These are phyloP conservation scores for Reticulascus tulasneorum DNA, from an alignment of 2,329 filamentous ascomycete genomes.

Conservation along the genomic window DNA sequence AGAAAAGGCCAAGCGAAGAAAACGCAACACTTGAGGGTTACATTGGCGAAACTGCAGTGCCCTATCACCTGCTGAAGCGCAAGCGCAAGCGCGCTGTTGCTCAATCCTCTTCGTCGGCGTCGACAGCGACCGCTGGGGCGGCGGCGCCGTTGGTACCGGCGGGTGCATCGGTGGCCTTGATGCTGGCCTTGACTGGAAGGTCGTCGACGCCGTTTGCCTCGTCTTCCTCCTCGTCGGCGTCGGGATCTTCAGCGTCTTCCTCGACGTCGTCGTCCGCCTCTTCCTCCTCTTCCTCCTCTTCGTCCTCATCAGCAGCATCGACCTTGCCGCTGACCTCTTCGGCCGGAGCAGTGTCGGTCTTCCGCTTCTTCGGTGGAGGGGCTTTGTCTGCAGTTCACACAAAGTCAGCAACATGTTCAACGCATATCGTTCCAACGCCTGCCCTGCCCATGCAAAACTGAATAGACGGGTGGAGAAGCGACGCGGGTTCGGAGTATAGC, in stretches of 20 bases:
- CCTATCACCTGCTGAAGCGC: background rate
- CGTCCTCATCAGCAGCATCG: slow-evolving; percentile 26
- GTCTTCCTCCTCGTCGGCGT: slow-evolving; percentile 21
- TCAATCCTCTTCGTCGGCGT: slow-evolving; percentile 15
- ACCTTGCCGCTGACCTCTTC: slow-evolving; percentile 27
- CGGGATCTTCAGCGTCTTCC: slow-evolving; percentile 16
- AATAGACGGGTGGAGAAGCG: background rate
- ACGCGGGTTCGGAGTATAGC: background rate
- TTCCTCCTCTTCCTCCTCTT: slow-evolving; percentile 25
- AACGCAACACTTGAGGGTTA: background rate
- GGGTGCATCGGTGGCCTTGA: slow-evolving; percentile 21
- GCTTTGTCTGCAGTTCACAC: slow-evolving; percentile 25
- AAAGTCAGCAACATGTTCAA: background rate
- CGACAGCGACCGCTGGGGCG: slow-evolving; percentile 16
- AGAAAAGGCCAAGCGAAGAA: background rate
- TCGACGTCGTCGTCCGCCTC: slow-evolving; percentile 19
- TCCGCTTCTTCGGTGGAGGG: slow-evolving; percentile 49
- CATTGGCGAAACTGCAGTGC: background rate
- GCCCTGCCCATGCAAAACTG: background rate
- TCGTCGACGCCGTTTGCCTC: slow-evolving; percentile 17
- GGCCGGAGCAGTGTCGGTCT: slow-evolving; percentile 32
- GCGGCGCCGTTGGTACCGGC: slow-evolving; percentile 22
- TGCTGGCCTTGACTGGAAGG: slow-evolving; percentile 20
- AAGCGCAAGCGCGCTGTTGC: background rate
- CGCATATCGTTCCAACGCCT: no score